Base-by-base conservation (phyloP, 805 yeast genomes). In the Zygotorulaspora florentina region DNA sequence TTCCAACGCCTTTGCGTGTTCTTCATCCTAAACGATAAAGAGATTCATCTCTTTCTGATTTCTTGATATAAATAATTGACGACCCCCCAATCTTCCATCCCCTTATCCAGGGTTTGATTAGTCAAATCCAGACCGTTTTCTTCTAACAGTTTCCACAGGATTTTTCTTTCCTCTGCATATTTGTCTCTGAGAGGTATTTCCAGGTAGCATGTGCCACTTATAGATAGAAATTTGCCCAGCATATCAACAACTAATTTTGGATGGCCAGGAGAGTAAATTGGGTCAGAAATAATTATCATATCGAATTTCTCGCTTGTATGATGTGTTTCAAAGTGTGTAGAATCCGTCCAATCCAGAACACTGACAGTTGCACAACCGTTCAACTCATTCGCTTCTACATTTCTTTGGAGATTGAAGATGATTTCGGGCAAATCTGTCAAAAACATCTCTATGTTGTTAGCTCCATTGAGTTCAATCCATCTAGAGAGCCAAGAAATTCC, bases 21-120 rank as follows among this genome's bases (percentile, higher is more conserved):
- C n/a, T 29, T 5, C 15, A 9, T 13, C 33, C 33, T 5, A 16
- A 3, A 13, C 18, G 12, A 11, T 34, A 5, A 11, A n/a, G 18
- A 34, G 6, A 34, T 35, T 34, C 18, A 4, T 15, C 45, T 35
- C 62, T 66, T 60, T 38, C 52, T 36, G 12, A 70, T 47, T 43
- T 65, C 61, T 48, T 68, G 69, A 46, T 61, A 70, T 17, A 79
- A 63, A 57, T 81, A 90, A 20, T 70, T 61, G 44, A 81, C 81
- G 26, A 72, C 73, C 0, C 97, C 97, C 71, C 88, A 90, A 61
- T 90, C 97, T 59, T 91, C 99, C 45, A 66, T 68, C 0, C 96
- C 97, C 3, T 72, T 65, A 48, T 85, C 88, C 2, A 63, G 56
- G 9, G 67, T 73, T 35, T 69, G 67, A 5, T 65, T 64, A 0